Base-by-base conservation (phyloP, 352 stramenopile species). In the Phytophthora boehmeriae region DNA sequence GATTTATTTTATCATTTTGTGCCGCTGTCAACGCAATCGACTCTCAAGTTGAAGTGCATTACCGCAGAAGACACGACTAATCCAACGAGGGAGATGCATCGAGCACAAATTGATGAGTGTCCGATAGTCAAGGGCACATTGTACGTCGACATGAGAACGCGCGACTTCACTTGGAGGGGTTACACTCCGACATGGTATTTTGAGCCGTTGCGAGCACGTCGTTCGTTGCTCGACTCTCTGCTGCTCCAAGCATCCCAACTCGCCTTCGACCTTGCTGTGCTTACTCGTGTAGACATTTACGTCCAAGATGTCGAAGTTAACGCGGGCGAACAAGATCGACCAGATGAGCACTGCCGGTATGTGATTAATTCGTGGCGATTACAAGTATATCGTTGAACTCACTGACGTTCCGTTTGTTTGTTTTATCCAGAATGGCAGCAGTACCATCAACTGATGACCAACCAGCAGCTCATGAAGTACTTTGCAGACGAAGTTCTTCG, bases 321-420 rank as follows among this genome's bases (percentile, higher is more conserved):
- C 52, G 53, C 76, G 78, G 35, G 63, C 76, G 10, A 73, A 63
- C 54, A 93, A 90, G 73, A 88, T 91, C 53, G 78, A 92, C 46
- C 87, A 80, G 58, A 87, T 92, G 76, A 92, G 79, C 66, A 89
- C 85, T 39, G 77, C 78, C 45, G 80, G 75, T 80, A 60, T 8
- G 59, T 42, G 17, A 17, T 8, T 4, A 20, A 5, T 44, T 17
- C 2, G 8, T 44, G 38, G n/a, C 38, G 20, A 17, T 17, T 5
- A 5, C 10, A 52, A 38, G 11, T 27, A 39, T n/a, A 1, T 46
- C 16, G 17, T 20, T 19, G n/a, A 19, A n/a, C 38, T 54, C 53
- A 62, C 38, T 28, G 22, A 8, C 20, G n/a, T 22, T 44, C 11
- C 38, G 4, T 22, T 43, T 38, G 4, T 30, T 35, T n/a, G 20